Conservation (phyloP, 257 asterid species). For the Cruciata laevipes region DNA sequence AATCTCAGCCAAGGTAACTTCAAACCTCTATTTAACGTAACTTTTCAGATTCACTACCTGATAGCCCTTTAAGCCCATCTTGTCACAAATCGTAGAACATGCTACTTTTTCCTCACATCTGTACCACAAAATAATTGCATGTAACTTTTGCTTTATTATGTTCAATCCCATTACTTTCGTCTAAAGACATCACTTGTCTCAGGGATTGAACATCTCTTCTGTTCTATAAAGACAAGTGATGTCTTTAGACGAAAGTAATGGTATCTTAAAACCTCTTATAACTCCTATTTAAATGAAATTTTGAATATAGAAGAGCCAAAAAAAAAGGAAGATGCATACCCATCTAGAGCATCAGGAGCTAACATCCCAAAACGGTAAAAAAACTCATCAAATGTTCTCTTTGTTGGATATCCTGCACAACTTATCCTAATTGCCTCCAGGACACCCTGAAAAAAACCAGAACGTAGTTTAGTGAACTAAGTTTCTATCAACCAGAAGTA, state of each 20-base stretch:
- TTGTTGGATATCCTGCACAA: slow-evolving; percentile 96
- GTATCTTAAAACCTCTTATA: background rate
- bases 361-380: slow-evolving; percentile 89
- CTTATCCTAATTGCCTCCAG: slow-evolving; percentile 95
- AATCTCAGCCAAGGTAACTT: slow-evolving; percentile 14
- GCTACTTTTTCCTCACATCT: slow-evolving; percentile 86
- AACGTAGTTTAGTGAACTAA: slow-evolving; percentile 18
- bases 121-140: slow-evolving; percentile 12
- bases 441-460: slow-evolving; percentile 63
- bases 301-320: background rate
- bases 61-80: slow-evolving; percentile 81
- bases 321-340: slow-evolving; percentile 36
- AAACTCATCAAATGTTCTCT: slow-evolving; percentile 87
- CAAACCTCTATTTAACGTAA: slow-evolving; percentile 1
- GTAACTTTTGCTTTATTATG: background rate
- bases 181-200: no score
- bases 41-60: slow-evolving; percentile 41
- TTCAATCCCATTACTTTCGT: no score
- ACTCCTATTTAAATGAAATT: background rate
- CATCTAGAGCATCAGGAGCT: slow-evolving; percentile 75
- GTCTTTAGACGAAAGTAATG: background rate
- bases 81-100: slow-evolving; percentile 62
- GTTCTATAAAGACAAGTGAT: background rate
- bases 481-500: background rate
- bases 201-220: background rate